Base-by-base conservation (phyloP, 768 basidiomycete species). In the Clavaria fumosa region DNA sequence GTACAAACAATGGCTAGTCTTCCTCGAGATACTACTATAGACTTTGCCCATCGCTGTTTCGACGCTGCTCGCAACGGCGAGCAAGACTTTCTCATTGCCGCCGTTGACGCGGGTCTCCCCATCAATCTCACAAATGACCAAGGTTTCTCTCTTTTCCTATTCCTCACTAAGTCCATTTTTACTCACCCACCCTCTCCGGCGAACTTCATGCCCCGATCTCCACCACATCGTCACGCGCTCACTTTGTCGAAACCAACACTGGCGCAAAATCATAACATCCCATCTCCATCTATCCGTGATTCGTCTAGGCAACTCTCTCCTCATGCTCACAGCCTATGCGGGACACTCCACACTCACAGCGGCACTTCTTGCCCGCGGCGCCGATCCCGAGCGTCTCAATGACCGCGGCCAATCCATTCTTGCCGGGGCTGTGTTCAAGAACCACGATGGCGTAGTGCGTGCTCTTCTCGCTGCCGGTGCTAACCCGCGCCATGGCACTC, bases 351-450 rank as follows among this genome's bases (percentile, higher is more conserved):
- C 62, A 2, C 67, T 79, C 14, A 58, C 69, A 1, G 58, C 58
- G 32, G 64, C 62, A 10, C 64, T 86, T 19, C 53, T 83, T 33
- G 47, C 55, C 4, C 63, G 66, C 23, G 68, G 69, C 2, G 78
- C 70, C 26, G 78, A 84, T 52, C 70, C 74, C 2, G 75, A 82
- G 47, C 60, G 71, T 7, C 49, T 72, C 35, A 86, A 86, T 52
- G 79, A 84, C 46, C 62, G 67, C 2, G 71, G 70, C 0, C 83
- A 85, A 47, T 74, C 77, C 6, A 72, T 80, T 17, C 58, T 86
- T 15, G 76, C 82, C 5, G 83, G 82, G 2, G 81, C 76, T 0
- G 70, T 84, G 0, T 86, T 83, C 60, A 85, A 85, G 53, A 69
- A 62, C 0, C 63, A 78, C 48, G 67, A 70, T 39, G 74, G 70